Percentiles rank a stretch among this genome's conserved stretches.
Evolutionary conservation across 352 stramenopile genomes (phyloP).

Genomic region (Elongisporangium undulatum): DNA sequence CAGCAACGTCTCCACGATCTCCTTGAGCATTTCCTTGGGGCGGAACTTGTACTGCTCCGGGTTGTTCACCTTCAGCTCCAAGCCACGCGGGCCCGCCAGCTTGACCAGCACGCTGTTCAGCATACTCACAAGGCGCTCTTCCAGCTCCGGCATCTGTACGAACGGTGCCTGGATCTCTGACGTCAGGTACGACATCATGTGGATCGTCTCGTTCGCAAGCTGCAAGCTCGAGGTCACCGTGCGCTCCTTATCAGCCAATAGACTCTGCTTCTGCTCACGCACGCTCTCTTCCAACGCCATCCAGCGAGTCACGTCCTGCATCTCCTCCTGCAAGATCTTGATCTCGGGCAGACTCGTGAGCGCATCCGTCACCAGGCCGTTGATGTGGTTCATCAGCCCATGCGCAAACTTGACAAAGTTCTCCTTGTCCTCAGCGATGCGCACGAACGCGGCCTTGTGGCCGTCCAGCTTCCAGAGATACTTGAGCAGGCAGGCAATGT

Average conservation of each 20-base stretch:
- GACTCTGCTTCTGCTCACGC: conserved; percentile 83
- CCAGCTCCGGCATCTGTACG: conserved; percentile 90
- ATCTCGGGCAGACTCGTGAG: conserved; percentile 97
- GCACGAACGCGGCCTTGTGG: conserved; percentile 93
- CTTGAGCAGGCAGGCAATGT: conserved; percentile 96
- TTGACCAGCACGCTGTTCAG: conserved; percentile 96
- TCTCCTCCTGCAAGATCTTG: conserved; percentile 91
- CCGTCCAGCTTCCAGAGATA: conserved; percentile 95
- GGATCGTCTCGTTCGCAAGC: conserved; percentile 96
- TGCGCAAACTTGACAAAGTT: conserved; percentile 99
- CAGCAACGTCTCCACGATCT: conserved; percentile 94
- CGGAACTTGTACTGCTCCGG: conserved; percentile 98
- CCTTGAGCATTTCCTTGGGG: conserved; percentile 96
- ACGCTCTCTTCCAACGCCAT: conserved; percentile 88
- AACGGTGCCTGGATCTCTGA: conserved; percentile 94
- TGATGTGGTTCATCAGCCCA: conserved; percentile 99
- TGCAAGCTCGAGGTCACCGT: conserved; percentile 92
- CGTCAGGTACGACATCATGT: conserved; percentile 97
- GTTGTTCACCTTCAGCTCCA: conserved; percentile 97
- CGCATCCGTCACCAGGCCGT: conserved; percentile 93
- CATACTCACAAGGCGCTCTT: conserved; percentile 94
- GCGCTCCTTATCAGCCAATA: conserved; percentile 87
- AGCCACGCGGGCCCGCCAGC: conserved; percentile 88
- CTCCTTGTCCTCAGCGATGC: conserved; percentile 90
- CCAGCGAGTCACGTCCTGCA: conserved; percentile 71